phyloP scores from a whole-genome alignment of 2,329 filamentous ascomycete species.

The Fusarium dimerum region DNA sequence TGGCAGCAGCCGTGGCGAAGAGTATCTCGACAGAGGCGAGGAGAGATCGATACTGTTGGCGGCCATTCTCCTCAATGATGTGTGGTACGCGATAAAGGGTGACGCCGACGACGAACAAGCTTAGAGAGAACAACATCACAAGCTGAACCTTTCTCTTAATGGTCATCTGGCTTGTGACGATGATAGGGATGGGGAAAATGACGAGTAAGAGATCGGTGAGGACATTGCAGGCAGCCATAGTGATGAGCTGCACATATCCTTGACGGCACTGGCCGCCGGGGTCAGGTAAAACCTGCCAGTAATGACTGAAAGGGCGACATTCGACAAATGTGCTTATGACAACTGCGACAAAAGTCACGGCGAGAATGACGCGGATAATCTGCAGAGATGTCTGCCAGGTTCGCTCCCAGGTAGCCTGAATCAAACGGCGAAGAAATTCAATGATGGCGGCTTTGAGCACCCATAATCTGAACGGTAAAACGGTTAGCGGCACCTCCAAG shows the following conservation, averaged over 20 bases:
- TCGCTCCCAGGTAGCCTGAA: constrained; percentile 76
- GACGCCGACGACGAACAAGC: constrained; percentile 75
- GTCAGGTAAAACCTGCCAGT: constrained; percentile 84
- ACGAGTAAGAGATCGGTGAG: constrained; percentile 87
- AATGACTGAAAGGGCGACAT: constrained; percentile 73
- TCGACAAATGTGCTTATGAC: constrained; percentile 80
- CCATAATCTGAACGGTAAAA: constrained; percentile 68
- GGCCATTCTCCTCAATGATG: constrained; percentile 69
- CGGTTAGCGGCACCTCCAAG: constrained; percentile 28
- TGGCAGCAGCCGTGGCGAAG: constrained; percentile 83
- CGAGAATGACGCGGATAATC: constrained; percentile 72
- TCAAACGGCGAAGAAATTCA: constrained; percentile 87
- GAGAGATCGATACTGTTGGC: constrained; percentile 85
- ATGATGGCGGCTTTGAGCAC: constrained; percentile 86
- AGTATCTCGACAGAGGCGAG: constrained; percentile 89
- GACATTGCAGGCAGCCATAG: constrained; percentile 87
- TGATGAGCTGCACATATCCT: constrained; percentile 83
- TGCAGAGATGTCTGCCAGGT: constrained; percentile 72
- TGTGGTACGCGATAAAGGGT: constrained; percentile 80
- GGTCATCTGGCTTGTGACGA: constrained; percentile 75
- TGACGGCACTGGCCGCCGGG: constrained; percentile 84
- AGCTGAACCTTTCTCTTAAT: constrained; percentile 79
- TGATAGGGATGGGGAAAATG: constrained; percentile 85
- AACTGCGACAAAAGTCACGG: constrained; percentile 77
- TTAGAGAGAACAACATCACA: constrained; percentile 78